These are phyloP conservation scores for Penicillium thymicola DNA, from an alignment of 2,329 filamentous ascomycete species.

Conservation along the genomic window DNA sequence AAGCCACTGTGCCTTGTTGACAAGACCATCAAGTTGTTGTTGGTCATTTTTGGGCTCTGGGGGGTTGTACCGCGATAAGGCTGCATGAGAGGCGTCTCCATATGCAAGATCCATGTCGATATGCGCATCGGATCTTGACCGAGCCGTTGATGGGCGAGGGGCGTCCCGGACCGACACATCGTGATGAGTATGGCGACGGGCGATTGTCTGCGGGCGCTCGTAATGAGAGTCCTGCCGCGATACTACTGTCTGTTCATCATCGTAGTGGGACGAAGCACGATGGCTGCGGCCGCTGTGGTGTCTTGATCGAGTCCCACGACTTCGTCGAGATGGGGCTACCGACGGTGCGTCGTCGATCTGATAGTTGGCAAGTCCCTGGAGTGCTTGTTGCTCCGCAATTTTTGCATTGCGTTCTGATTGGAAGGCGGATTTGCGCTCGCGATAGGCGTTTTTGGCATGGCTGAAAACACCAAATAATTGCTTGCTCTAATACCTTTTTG, in stretches of 20 bases:
- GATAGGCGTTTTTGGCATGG: constrained; percentile 83
- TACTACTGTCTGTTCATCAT: constrained; percentile 29
- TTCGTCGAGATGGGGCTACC: constrained; percentile 44
- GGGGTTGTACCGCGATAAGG: constrained; percentile 46
- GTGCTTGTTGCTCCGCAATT: constrained; percentile 56
- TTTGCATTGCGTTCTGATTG: constrained; percentile 65
- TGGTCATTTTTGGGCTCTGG: constrained; percentile 48
- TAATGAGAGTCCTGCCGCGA: constrained; percentile 22
- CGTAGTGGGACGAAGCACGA: constrained; percentile 26
- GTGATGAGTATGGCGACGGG: constrained; percentile 41
- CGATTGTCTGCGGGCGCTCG: constrained; percentile 22
- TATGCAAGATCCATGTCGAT: constrained; percentile 94
- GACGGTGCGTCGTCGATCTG: constrained; percentile 47
- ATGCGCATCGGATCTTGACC: constrained; percentile 34
- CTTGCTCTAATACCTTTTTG: constrained; percentile 64
- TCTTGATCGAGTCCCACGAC: constrained; percentile 30
- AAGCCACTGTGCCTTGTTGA: constrained; percentile 70
- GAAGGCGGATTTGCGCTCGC: constrained; percentile 80
- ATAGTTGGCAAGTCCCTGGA: constrained; percentile 55
- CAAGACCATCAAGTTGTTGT: constrained; percentile 61
- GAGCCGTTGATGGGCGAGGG: constrained; percentile 22
- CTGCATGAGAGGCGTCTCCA: constrained; percentile 71
- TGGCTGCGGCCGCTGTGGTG: constrained; percentile 31
- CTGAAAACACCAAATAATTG: constrained; percentile 87
- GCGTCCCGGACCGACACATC: constrained; percentile 30